Conservation (phyloP, 805 yeast species). For the Yueomyces sinensis region DNA sequence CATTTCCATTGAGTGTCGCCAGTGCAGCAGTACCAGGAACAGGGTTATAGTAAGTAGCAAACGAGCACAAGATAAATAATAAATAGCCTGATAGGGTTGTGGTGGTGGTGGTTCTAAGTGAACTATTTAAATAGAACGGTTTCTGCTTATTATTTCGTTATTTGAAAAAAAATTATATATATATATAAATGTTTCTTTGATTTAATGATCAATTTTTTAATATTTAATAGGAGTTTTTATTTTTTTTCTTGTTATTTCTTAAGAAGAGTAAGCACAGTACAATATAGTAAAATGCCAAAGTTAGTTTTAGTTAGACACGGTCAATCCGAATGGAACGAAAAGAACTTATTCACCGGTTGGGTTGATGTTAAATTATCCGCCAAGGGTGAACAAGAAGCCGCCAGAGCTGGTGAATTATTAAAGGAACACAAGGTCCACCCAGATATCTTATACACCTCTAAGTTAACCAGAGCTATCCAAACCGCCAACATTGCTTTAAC, state of each 20-base stretch:
- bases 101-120: too few species aligned
- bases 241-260: not conserved
- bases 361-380: conserved; percentile 83
- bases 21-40: too few species aligned
- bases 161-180: too few species aligned
- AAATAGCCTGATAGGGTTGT: too few species aligned
- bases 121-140: too few species aligned
- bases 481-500: conserved; percentile 92
- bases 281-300: conserved; percentile 33
- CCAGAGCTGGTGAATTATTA: conserved; percentile 83
- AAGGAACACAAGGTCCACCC: conserved; percentile 77
- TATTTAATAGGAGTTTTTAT: too few species aligned
- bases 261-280: not conserved
- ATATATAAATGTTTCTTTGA: too few species aligned
- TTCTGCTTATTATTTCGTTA: too few species aligned
- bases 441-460: conserved; percentile 82
- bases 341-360: conserved; percentile 98
- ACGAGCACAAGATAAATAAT: too few species aligned
- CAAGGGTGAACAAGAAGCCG: conserved; percentile 81
- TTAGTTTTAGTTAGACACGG: conserved; percentile 96
- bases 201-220: too few species aligned
- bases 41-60: too few species aligned
- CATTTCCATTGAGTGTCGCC: too few species aligned
- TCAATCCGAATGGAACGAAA: conserved; percentile 98
- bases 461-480: conserved; percentile 88